phyloP scores from a whole-genome alignment of 345 rosid genomes.

The Geranium rotundifolium region DNA sequence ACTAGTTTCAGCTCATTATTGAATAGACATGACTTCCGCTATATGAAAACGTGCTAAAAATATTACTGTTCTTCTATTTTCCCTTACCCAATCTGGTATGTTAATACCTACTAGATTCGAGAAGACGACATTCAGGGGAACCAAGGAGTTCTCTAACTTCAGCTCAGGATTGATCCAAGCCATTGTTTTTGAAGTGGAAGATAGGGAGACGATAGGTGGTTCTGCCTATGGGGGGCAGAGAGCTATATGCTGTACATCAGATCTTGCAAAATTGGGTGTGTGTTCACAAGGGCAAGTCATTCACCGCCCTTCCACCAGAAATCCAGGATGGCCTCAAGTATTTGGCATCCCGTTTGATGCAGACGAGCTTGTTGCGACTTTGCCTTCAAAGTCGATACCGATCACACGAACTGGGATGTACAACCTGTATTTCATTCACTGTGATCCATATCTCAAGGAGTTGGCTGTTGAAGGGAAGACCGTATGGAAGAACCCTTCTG shows the following conservation, averaged over 20 bases:
- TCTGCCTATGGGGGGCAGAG: slow-evolving; percentile 27
- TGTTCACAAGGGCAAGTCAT: slow-evolving; percentile 72
- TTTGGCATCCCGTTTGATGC: slow-evolving; percentile 43
- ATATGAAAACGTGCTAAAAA: no score
- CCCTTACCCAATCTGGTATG: no score
- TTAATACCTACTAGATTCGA: slow-evolving; percentile 44
- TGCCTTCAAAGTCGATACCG: slow-evolving; percentile 46
- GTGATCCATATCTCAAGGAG: slow-evolving; percentile 58
- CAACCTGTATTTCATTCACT: slow-evolving; percentile 83
- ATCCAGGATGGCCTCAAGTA: slow-evolving; percentile 74
- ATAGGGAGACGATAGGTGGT: slow-evolving; percentile 77
- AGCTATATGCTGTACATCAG: slow-evolving; percentile 88
- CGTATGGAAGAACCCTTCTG: slow-evolving; percentile 86
- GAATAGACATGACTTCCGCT: no score
- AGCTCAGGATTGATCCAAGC: slow-evolving; percentile 56
- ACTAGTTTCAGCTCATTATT: no score
- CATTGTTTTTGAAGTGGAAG: slow-evolving; percentile 74
- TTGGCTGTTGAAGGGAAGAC: slow-evolving; percentile 73
- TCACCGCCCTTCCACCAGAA: slow-evolving; percentile 51
- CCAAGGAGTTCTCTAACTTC: slow-evolving; percentile 33
- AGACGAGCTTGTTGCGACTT: slow-evolving; percentile 32
- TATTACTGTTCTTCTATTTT: no score
- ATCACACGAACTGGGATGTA: slow-evolving; percentile 88
- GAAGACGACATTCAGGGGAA: slow-evolving; percentile 57
- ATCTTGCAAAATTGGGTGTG: slow-evolving; percentile 79